Conservation (phyloP, 768 basidiomycete genomes). For the Russula sp. region DNA sequence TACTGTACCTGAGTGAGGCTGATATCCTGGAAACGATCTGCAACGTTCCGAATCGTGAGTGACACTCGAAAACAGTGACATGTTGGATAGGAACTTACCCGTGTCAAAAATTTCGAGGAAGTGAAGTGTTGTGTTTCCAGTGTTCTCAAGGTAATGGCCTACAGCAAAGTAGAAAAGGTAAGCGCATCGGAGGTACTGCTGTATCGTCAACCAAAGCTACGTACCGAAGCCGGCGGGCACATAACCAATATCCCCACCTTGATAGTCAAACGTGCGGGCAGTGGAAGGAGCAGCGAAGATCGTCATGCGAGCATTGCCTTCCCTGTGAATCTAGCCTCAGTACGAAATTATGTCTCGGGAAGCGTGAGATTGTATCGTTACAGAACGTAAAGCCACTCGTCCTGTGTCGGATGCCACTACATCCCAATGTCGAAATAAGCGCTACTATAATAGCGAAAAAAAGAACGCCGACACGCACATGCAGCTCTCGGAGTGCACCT, state of each 20-base stretch:
- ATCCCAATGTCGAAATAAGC: not conserved
- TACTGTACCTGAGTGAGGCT: conserved; percentile 34
- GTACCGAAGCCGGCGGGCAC: conserved; percentile 57
- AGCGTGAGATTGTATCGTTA: conserved; percentile 32
- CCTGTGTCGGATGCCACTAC: conserved; percentile 69
- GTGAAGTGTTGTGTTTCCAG: conserved; percentile 40
- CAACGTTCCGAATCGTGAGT: not conserved
- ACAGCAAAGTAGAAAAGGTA: not conserved
- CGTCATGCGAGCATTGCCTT: conserved; percentile 53
- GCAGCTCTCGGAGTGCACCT: conserved; percentile 58
- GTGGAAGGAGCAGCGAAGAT: conserved; percentile 53
- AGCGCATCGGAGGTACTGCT: too few relatives aligned
- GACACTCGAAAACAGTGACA: not conserved
- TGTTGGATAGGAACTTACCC: conserved; percentile 24
- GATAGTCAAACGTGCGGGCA: conserved; percentile 58
- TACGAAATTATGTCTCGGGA: not conserved
- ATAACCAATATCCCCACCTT: conserved; percentile 61
- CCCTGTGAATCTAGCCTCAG: conserved; percentile 37
- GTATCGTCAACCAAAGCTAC: conserved; percentile 10
- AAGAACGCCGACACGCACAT: conserved; percentile 39
- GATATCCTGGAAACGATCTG: conserved; percentile 37
- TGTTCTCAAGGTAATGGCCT: conserved; percentile 47
- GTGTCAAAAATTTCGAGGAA: conserved; percentile 44
- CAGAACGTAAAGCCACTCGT: conserved; percentile 62
- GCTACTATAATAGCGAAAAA: not conserved